These are phyloP conservation scores for Houttuynia cordata DNA, from an alignment of 164 flowering plant species.

Conservation along the genomic window DNA sequence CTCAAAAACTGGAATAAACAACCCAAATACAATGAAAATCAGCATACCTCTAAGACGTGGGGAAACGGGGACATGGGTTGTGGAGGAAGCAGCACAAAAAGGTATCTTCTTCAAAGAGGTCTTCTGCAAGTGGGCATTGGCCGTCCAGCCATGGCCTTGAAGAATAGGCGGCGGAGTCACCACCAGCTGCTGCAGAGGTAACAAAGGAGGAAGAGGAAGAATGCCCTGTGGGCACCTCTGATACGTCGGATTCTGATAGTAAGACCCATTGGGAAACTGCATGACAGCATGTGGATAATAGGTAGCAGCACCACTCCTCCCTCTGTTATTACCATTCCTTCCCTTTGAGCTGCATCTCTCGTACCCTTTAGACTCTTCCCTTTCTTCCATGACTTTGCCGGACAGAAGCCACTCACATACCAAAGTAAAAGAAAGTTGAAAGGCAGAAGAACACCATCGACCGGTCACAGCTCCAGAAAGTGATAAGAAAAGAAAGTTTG, in stretches of 20 bases:
- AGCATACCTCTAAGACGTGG: constrained; percentile 31
- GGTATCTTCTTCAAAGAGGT: constrained; percentile 29
- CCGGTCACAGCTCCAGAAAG: neutral
- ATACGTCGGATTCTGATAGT: constrained; percentile 32
- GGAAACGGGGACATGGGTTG: constrained; percentile 22
- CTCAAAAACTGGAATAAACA: neutral
- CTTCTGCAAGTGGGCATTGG: constrained; percentile 45
- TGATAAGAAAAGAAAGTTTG: no score
- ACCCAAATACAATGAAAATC: neutral
- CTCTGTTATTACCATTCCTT: constrained; percentile 15
- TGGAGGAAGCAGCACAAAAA: constrained; percentile 39
- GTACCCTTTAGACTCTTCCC: constrained; percentile 31
- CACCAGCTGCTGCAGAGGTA: constrained; percentile 33
- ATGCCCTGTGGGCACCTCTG: constrained; percentile 43
- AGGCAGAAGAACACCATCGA: neutral
- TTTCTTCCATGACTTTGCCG: constrained; percentile 41
- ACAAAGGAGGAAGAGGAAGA: constrained; percentile 56
- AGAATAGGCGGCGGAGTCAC: constrained; percentile 18
- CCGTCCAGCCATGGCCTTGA: constrained; percentile 20
- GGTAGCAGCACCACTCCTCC: constrained; percentile 10
- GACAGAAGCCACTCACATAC: neutral
- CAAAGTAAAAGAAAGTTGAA: neutral
- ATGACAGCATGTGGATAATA: constrained; percentile 1
- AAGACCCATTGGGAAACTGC: constrained; percentile 25
- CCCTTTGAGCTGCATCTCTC: constrained; percentile 37